Evolutionary conservation across 1,139 yeast species (phyloP).

Genomic region (Yamadazyma atmosphaerica): DNA sequence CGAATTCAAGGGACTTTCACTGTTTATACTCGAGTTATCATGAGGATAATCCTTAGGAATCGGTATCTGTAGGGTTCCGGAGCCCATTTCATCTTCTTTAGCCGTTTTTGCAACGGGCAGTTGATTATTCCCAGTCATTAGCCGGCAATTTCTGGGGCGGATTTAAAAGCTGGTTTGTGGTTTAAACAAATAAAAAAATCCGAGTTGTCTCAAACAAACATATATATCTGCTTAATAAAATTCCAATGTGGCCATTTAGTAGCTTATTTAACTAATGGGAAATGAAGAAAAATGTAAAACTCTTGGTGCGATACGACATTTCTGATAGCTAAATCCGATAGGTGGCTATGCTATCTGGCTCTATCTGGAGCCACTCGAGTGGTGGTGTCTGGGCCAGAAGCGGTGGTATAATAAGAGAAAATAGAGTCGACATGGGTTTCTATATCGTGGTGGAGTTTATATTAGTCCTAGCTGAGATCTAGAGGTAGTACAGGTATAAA

Average conservation of each 20-base stretch:
- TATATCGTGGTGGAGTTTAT: too few species aligned
- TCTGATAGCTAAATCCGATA: not conserved
- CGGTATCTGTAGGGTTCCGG: conserved; percentile 4
- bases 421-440: too few species aligned
- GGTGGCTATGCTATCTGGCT: not conserved
- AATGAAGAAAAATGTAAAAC: not conserved
- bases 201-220: too few species aligned
- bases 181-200: too few species aligned
- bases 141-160: not conserved
- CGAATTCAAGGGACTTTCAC: conserved; percentile 16
- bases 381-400: too few species aligned
- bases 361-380: too few species aligned
- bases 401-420: too few species aligned
- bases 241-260: not conserved
- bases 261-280: not conserved
- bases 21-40: conserved; percentile 12
- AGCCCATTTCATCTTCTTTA: not conserved
- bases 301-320: not conserved
- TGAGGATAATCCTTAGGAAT: conserved; percentile 9
- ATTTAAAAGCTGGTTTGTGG: too few species aligned
- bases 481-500: too few species aligned
- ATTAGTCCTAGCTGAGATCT: too few species aligned
- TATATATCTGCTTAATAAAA: too few species aligned
- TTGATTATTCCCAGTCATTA: not conserved
- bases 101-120: not conserved